Evolutionary conservation across 305 asterid species (phyloP), one percentile per base, ranked within the genome.

Genomic region (Fraxinus sp.): DNA sequence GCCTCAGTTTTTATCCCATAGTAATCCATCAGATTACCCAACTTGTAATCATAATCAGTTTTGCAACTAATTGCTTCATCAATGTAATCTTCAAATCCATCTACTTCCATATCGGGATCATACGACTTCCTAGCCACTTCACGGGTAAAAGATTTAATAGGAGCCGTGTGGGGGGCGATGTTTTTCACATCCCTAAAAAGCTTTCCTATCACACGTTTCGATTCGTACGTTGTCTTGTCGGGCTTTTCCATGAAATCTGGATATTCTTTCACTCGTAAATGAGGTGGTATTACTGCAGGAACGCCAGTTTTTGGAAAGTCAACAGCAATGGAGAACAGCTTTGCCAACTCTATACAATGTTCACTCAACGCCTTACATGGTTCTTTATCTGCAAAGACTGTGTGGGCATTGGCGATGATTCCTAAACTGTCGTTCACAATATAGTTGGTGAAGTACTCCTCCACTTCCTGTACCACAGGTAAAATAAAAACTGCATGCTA

Each of bases 191-290:
- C 92, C 77, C 96, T 76, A 79, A 76, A 94, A 75, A 94, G 98
- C 86, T 92, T 96, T 55, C 99, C 99, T 5, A 96, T 93, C 70
- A 94, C 88, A 72, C 89, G 82, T 20, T 64, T 2, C 0, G 98
- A 96, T 59, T 2, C 74, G 16, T 96, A 94, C 1, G 84, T 88
- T 1, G 86, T 1, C 88, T 92, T 93, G 87, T 94, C 98, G 3
- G 91, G 88, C 86, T 96, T 96, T 32, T 94, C 99, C 99, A 96
- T 94, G 90, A 94, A 96, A 84, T 94, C 99, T 0, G 99, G 99
- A 76, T 92, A 96, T 44, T 89, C 92, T 84, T 89, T 93, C 75
- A 89, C 95, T 1, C 97, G 98, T 14, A 94, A 81, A 30, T 89
- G 8, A 36, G 93, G 36, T 20, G 98, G 97, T 82, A 96, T 96